Evolutionary conservation across 2,329 filamentous ascomycete species (phyloP).

Genomic region (Colletotrichum zoysiae): DNA sequence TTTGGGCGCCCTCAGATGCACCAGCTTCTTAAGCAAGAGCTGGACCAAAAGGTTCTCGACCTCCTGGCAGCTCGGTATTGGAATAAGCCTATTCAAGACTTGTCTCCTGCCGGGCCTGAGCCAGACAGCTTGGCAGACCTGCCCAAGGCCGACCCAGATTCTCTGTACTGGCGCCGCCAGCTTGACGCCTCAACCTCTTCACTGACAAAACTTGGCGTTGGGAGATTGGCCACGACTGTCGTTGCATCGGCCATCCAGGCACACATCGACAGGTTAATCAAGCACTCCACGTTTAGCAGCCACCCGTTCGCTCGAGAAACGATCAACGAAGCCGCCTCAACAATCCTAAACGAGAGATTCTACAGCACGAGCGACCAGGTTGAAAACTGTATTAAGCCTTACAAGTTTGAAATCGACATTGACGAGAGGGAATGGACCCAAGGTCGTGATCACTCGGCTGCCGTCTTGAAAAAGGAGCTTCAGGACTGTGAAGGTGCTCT

Average conservation of each 20-base stretch:
- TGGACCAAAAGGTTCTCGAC: constrained; percentile 95
- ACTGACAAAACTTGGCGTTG: constrained; percentile 93
- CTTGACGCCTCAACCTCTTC: constrained; percentile 92
- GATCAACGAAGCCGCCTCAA: constrained; percentile 91
- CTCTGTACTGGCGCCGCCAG: constrained; percentile 92
- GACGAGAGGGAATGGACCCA: constrained; percentile 90
- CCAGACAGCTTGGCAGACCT: constrained; percentile 81
- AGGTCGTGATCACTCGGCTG: constrained; percentile 84
- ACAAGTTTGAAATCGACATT: constrained; percentile 97
- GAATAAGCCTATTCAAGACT: constrained; percentile 93
- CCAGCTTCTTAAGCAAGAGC: constrained; percentile 88
- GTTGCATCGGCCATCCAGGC: constrained; percentile 89
- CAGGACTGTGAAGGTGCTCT: constrained; percentile 84
- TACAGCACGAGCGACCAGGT: constrained; percentile 98
- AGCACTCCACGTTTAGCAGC: constrained; percentile 84
- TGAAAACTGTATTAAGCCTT: constrained; percentile 99
- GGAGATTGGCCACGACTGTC: constrained; percentile 90
- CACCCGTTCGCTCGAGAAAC: constrained; percentile 94
- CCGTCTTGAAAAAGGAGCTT: constrained; percentile 88
- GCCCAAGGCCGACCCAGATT: constrained; percentile 86
- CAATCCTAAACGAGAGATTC: constrained; percentile 92
- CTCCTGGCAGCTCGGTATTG: constrained; percentile 94
- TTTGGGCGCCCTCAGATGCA: constrained; percentile 93
- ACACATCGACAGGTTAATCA: constrained; percentile 83
- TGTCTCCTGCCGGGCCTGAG: constrained; percentile 75